Base-by-base conservation (phyloP, 169 alveolate genomes). In the Cryptosporidium felis region DNA sequence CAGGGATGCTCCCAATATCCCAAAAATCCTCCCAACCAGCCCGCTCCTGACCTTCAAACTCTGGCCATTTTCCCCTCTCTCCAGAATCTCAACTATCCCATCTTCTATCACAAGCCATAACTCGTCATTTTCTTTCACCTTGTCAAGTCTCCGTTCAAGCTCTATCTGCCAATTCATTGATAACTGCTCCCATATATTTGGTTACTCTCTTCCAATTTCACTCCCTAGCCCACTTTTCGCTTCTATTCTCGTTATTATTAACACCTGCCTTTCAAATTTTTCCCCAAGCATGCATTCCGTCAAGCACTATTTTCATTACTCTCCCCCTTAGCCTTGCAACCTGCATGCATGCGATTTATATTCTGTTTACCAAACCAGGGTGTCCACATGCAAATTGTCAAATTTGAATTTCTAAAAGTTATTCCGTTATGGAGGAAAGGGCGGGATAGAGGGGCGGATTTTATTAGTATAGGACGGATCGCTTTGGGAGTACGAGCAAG, bases 151-250 rank as follows among this genome's bases (percentile, higher is more conserved):
- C 44, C 41, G 32, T 49, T 74, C 74, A 53, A 74, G 85, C 49
- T 74, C 74, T 9, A 53, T 8, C 56, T 74, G 85, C 85, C 85
- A 74, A 36, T 32, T 40, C 85, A 74, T 74, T 53, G 85, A 32
- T 74, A 26, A 30, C n/a, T 28, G 23, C 38, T 8, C 18, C 44
- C 63, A 56, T 56, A 56, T 56, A 56, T 56, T 12, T 12, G 32
- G 6, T 30, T 21, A 56, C 32, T 56, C 32, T 23, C 16, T 56
- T 56, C 32, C 63, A 38, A 30, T 26, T 56, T 26, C 63, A 30
- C 63, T 21, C 3, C 1, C 2, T 56, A 4, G 12, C 12, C 32
- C n/a, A 34, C 12, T 36, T 59, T 36, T 59, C 60, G 28, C n/a
- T n/a, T n/a, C n/a, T n/a, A n/a, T n/a, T n/a, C n/a, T n/a, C n/a